These are phyloP conservation scores for Aspergillus sp. DNA, from an alignment of 2,329 filamentous ascomycete species.

Conservation along the genomic window DNA sequence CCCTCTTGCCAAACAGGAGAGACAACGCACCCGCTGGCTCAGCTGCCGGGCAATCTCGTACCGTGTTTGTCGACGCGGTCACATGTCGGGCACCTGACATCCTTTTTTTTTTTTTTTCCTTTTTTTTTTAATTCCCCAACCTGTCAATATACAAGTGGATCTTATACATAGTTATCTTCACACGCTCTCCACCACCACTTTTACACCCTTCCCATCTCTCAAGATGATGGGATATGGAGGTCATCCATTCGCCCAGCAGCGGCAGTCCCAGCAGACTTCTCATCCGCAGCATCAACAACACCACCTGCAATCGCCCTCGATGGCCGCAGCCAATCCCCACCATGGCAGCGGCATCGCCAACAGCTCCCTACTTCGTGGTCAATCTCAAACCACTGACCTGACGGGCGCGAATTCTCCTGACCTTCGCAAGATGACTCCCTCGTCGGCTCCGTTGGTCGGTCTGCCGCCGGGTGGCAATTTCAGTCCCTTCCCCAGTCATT, in stretches of 20 bases:
- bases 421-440: conserved; percentile 34
- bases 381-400: conserved; percentile 26
- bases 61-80: not conserved
- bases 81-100: not conserved
- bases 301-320: conserved; percentile 31
- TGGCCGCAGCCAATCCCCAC: conserved; percentile 26
- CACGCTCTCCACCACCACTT: not conserved
- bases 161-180: not conserved
- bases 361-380: conserved; percentile 27
- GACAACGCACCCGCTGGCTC: too few relatives aligned
- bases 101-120: conserved; percentile 1
- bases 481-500: conserved; percentile 29
- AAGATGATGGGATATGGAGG: conserved; percentile 40
- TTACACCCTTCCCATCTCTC: not conserved
- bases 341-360: conserved; percentile 26
- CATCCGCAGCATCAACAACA: conserved; percentile 29
- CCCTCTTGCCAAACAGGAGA: not conserved
- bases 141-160: not conserved
- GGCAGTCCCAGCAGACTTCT: conserved; percentile 22
- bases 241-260: conserved; percentile 29
- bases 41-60: too few relatives aligned
- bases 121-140: not conserved
- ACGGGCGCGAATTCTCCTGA: conserved; percentile 28
- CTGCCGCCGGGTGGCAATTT: conserved; percentile 29
- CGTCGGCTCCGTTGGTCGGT: conserved; percentile 29